Base-by-base conservation (phyloP, 768 basidiomycete genomes). In the Tephrocybe rancida region DNA sequence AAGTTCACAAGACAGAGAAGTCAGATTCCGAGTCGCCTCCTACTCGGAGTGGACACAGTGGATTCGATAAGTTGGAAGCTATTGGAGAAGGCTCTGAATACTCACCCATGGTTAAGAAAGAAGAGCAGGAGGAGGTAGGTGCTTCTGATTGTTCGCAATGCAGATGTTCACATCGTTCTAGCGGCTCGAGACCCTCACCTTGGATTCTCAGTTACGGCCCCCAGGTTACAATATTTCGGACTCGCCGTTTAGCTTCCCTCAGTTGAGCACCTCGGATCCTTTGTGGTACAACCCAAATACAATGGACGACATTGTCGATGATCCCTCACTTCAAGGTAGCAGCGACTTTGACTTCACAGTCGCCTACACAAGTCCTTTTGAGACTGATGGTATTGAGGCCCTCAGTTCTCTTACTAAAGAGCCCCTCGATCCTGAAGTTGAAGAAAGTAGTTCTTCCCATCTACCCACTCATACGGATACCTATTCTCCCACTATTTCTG, bases 211-310 rank as follows among this genome's bases (percentile, higher is more conserved):
- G 39, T 27, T 52, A 10, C 45, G 44, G 3, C 56, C 57, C 9
- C 46, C 48, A n/a, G 47, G 54, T 22, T 56, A 56, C 37, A 42
- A 52, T 34, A 30, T 22, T 24, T 26, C 58, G 26, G 60, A 58
- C n/a, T 43, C 52, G 7, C 61, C 63, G 41, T 64, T 58, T 19
- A 53, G 51, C 32, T 52, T 39, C 54, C 30, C 30, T 13, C 30
- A 32, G 30, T 32, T 16, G 43, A 46, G 5, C 34, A 29, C 24
- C 26, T n/a, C n/a, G n/a, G n/a, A n/a, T n/a, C n/a, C n/a, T n/a
- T n/a, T n/a, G n/a, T n/a, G n/a, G n/a, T n/a, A n/a, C n/a, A n/a
- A n/a, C n/a, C n/a, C n/a, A n/a, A n/a, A n/a, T n/a, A n/a, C n/a
- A n/a, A n/a, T n/a, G n/a, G n/a, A n/a, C n/a, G n/a, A n/a, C n/a